Evolutionary conservation across 2,329 filamentous ascomycete species (phyloP).

Genomic region (Massarina eburnea): DNA sequence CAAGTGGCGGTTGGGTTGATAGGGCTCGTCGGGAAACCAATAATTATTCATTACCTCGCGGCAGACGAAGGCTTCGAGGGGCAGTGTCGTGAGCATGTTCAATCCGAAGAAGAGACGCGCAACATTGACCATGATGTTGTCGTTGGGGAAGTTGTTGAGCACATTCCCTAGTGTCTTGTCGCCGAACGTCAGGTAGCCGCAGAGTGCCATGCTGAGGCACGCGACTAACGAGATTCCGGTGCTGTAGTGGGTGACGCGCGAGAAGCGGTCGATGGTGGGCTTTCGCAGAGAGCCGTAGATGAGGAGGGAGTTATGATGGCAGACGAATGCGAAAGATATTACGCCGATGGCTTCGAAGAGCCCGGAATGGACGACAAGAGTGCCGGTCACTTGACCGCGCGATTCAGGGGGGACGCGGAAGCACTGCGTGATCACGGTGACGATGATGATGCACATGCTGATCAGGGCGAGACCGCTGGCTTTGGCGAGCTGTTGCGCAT

Average conservation of each 20-base stretch:
- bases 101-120: constrained; percentile 93
- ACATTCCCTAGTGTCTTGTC: constrained; percentile 92
- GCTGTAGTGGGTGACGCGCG: constrained; percentile 89
- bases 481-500: constrained; percentile 74
- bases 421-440: constrained; percentile 85
- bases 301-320: constrained; percentile 92
- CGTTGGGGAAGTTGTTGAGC: constrained; percentile 91
- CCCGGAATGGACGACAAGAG: constrained; percentile 78
- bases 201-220: constrained; percentile 83
- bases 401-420: constrained; percentile 70
- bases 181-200: constrained; percentile 90
- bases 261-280: constrained; percentile 93
- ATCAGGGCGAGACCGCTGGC: constrained; percentile 90
- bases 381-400: constrained; percentile 69
- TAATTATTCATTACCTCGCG: constrained; percentile 95
- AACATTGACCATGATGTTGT: constrained; percentile 92
- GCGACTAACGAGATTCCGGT: constrained; percentile 89
- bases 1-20: constrained; percentile 81
- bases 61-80: constrained; percentile 96
- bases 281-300: constrained; percentile 96
- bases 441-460: constrained; percentile 88
- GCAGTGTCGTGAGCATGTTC: constrained; percentile 97
- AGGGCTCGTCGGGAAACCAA: constrained; percentile 70
- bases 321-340: constrained; percentile 86
- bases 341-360: constrained; percentile 96